These are phyloP conservation scores for Hypoxylon trugodes DNA, from an alignment of 495 filamentous ascomycete species.

Conservation along the genomic window DNA sequence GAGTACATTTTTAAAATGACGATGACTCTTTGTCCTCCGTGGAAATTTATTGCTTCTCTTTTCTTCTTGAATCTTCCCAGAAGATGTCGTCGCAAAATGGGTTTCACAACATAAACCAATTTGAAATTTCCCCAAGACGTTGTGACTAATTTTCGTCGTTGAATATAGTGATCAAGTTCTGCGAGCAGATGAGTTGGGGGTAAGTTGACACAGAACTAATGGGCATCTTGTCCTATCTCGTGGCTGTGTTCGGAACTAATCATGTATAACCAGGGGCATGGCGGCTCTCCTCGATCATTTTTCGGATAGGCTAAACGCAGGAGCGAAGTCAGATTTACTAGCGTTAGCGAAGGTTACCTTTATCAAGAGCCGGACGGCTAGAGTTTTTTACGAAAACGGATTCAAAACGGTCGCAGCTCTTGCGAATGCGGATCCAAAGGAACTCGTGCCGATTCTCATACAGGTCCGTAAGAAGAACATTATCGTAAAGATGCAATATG, in stretches of 20 bases:
- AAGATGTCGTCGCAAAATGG: not conserved
- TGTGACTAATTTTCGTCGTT: slow-evolving; percentile 49
- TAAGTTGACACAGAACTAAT: slow-evolving; percentile 8
- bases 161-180: slow-evolving; percentile 69
- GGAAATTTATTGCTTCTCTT: not conserved
- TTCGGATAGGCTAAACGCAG: slow-evolving; percentile 75
- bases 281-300: slow-evolving; percentile 82
- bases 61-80: not conserved
- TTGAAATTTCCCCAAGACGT: not conserved
- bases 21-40: not conserved
- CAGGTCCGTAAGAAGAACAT: slow-evolving; percentile 57
- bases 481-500: not conserved
- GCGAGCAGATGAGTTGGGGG: slow-evolving; percentile 71
- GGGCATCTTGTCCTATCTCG: not conserved
- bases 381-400: slow-evolving; percentile 81
- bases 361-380: slow-evolving; percentile 80
- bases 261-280: slow-evolving; percentile 58
- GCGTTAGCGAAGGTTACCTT: slow-evolving; percentile 78
- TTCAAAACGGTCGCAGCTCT: slow-evolving; percentile 72
- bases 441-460: slow-evolving; percentile 73
- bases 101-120: not conserved
- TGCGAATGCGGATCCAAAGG: slow-evolving; percentile 72
- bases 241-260: slow-evolving; percentile 9
- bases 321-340: slow-evolving; percentile 76
- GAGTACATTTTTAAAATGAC: slow-evolving; percentile 33